These are phyloP conservation scores for Dittrichia graveolens DNA, from an alignment of 129 eudicot genomes.

Conservation along the genomic window DNA sequence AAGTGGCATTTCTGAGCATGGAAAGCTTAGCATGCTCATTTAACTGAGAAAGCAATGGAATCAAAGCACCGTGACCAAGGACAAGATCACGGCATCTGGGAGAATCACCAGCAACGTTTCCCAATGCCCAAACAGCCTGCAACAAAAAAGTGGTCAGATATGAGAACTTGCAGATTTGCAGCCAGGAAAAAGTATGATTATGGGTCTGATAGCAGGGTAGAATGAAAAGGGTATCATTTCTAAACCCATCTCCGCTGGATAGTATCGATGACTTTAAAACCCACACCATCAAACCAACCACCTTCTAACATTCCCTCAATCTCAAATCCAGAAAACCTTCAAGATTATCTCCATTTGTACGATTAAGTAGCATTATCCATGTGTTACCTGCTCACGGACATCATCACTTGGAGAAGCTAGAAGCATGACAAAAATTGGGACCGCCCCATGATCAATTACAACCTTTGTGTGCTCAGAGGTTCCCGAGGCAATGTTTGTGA, in stretches of 20 bases:
- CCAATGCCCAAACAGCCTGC: conserved; percentile 94
- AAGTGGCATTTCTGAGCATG: conserved; percentile 84
- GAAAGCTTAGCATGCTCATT: conserved; percentile 79
- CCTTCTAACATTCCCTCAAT: not conserved
- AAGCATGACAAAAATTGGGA: conserved; percentile 79
- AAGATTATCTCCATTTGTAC: not conserved
- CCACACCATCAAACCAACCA: not conserved
- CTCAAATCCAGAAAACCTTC: not conserved
- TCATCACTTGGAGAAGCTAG: conserved; percentile 81
- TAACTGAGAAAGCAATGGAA: conserved; percentile 63
- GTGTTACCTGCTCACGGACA: conserved; percentile 80
- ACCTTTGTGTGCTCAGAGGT: conserved; percentile 83
- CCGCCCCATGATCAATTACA: conserved; percentile 79
- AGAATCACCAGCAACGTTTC: conserved; percentile 90
- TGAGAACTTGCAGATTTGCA: not conserved
- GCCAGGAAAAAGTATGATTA: not conserved
- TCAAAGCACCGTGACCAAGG: conserved; percentile 71
- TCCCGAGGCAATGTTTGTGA: conserved; percentile 87
- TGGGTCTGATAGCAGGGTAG: not conserved
- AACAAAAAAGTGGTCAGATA: not conserved
- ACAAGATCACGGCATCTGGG: conserved; percentile 85
- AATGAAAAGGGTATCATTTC: no score
- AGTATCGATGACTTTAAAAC: not conserved
- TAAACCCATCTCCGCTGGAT: no score
- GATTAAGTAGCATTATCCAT: not conserved